Base-by-base conservation (phyloP, 176 grass and related monocot species). In the Alloteropsis semialata region DNA sequence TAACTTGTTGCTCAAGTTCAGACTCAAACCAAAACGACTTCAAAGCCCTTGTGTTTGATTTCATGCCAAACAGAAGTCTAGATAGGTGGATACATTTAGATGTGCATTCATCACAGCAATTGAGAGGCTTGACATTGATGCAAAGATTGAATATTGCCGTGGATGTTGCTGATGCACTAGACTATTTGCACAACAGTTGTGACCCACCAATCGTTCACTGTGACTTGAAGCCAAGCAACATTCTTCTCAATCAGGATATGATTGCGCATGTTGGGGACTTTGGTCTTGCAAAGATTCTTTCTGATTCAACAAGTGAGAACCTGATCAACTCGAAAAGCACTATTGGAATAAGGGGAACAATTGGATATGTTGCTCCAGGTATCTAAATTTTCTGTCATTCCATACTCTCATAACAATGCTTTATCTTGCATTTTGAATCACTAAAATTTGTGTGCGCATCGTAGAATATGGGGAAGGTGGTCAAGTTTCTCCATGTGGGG, bases 321-420 rank as follows among this genome's bases (percentile, higher is more conserved):
- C n/a, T n/a, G n/a, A n/a, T n/a, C n/a, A n/a, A n/a, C n/a, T n/a
- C n/a, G n/a, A n/a, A n/a, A n/a, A n/a, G n/a, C n/a, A n/a, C n/a
- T n/a, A n/a, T n/a, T n/a, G n/a, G n/a, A n/a, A n/a, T n/a, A n/a
- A 87, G 84, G 54, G 85, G 89, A 39, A 38, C 85, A 16, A 87
- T 87, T 63, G 85, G 89, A 36, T 91, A 91, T 33, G 56, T 84
- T 50, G 68, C 85, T 69, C 89, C 89, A 63, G 85, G 89, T 91
- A 80, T 29, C 8, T 45, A 4, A 4, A 38, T 7, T 38, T 38
- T 38, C 3, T 38, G 36, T 3, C 36, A 37, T 37, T 37, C 36
- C 36, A 37, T 37, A 37, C 36, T 37, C 36, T 37, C 36, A 37
- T 37, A 38, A 38, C 2, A 60, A 60, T 6, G 6, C 39, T 56